Evolutionary conservation across 306 rosid genomes (phyloP).

Genomic region (Trifolium fragiferum): DNA sequence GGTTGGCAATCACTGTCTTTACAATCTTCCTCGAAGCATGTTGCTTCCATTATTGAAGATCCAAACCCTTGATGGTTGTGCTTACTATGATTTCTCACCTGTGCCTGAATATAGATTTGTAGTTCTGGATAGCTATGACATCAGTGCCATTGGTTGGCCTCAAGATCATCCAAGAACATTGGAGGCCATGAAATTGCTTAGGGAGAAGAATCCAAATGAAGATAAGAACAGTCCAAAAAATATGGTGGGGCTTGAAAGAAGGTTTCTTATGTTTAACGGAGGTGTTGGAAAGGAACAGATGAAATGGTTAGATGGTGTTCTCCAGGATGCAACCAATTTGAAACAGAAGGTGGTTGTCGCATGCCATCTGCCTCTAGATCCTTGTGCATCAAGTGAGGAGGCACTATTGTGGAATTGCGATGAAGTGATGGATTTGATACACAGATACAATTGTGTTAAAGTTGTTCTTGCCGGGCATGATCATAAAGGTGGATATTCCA

Average conservation of each 20-base stretch:
- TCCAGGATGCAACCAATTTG: conserved; percentile 68
- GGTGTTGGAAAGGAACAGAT: conserved; percentile 86
- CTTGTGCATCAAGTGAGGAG: conserved; percentile 53
- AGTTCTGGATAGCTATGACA: conserved; percentile 83
- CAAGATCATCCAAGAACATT: conserved; percentile 64
- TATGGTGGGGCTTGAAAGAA: conserved; percentile 68
- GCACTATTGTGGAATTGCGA: conserved; percentile 87
- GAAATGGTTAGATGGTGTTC: conserved; percentile 77
- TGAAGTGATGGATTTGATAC: conserved; percentile 80
- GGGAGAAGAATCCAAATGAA: conserved; percentile 74
- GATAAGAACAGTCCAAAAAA: conserved; percentile 83
- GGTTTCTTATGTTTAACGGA: conserved; percentile 93
- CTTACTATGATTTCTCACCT: conserved; percentile 87
- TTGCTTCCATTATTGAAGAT: conserved; percentile 81
- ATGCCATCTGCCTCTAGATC: conserved; percentile 84
- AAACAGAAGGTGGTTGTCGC: conserved; percentile 80
- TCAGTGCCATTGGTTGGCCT: conserved; percentile 94
- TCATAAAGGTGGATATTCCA: conserved; percentile 75
- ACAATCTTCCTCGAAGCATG: conserved; percentile 82
- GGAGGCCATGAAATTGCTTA: conserved; percentile 68
- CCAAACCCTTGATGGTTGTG: conserved; percentile 53
- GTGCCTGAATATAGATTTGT: conserved; percentile 73
- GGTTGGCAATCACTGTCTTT: conserved; percentile 95
- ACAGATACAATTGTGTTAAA: conserved; percentile 75
- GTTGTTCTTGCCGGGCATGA: conserved; percentile 82